These are phyloP conservation scores for Laguncularia racemosa DNA, from an alignment of 345 rosid genomes.

Conservation along the genomic window DNA sequence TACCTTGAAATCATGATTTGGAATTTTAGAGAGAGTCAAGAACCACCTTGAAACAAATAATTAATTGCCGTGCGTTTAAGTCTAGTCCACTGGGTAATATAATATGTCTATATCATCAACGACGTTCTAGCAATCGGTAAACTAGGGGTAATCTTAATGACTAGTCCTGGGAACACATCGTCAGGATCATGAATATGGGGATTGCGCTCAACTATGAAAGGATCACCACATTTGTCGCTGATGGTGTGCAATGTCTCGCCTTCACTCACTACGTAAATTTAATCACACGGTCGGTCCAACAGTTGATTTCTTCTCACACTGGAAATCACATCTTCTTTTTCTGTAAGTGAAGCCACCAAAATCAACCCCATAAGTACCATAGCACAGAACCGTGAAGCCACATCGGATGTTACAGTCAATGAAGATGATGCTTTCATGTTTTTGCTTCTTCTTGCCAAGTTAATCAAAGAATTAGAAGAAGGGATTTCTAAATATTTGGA, in stretches of 20 bases:
- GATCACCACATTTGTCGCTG: conserved; percentile 75
- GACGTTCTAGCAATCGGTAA: too few relatives aligned
- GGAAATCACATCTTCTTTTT: conserved; percentile 18
- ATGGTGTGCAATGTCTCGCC: conserved; percentile 76
- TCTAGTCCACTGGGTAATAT: too few relatives aligned
- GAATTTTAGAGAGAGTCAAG: too few relatives aligned
- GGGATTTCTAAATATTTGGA: too few relatives aligned
- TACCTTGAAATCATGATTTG: too few relatives aligned
- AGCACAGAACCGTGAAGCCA: conserved; percentile 64
- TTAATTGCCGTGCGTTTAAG: too few relatives aligned
- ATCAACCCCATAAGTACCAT: conserved; percentile 36
- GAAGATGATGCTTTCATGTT: too few relatives aligned
- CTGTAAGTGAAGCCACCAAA: conserved; percentile 40
- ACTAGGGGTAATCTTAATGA: conserved; percentile 55
- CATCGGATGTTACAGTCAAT: conserved; percentile 17
- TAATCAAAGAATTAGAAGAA: too few relatives aligned
- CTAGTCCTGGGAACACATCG: conserved; percentile 75
- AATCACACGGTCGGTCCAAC: conserved; percentile 45
- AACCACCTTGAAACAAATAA: too few relatives aligned
- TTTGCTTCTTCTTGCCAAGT: too few relatives aligned
- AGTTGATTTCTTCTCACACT: conserved; percentile 36
- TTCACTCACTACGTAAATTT: conserved; percentile 68
- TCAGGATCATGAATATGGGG: conserved; percentile 83
- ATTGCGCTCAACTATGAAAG: conserved; percentile 68
- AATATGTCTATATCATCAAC: too few relatives aligned